Conservation (phyloP, 805 yeast genomes). For the Ogataea ganodermae region DNA sequence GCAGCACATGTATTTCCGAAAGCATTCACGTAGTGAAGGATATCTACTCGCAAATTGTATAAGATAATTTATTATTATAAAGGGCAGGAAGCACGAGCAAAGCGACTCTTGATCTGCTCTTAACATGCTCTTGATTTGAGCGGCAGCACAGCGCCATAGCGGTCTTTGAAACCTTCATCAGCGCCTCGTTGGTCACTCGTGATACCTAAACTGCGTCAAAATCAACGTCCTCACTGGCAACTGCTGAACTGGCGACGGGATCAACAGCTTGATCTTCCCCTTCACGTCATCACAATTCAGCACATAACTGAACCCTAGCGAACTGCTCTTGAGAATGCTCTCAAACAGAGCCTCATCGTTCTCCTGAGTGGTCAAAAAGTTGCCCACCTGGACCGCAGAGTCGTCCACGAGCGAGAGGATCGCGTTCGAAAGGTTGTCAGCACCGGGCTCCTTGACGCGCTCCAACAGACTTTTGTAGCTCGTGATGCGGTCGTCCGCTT, state of each 20-base stretch:
- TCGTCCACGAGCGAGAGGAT: conserved; percentile 46
- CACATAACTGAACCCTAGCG: conserved; percentile 78
- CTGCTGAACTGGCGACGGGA: conserved; percentile 82
- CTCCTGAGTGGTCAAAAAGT: conserved; percentile 36
- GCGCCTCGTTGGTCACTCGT: conserved; percentile 51
- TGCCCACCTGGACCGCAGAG: conserved; percentile 29
- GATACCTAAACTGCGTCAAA: conserved; percentile 77
- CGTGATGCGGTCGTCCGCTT: conserved; percentile 9
- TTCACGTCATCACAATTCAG: conserved; percentile 64
- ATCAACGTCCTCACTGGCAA: conserved; percentile 75
- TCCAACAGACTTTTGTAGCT: conserved; percentile 24
- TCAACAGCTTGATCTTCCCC: conserved; percentile 64
- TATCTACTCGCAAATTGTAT: too few relatives aligned
- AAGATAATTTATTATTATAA: too few relatives aligned
- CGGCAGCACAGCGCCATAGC: too few relatives aligned
- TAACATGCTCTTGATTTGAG: neutral
- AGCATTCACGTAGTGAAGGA: too few relatives aligned
- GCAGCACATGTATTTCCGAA: too few relatives aligned
- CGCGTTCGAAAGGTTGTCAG: conserved; percentile 69
- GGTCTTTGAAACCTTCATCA: neutral
- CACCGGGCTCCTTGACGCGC: conserved; percentile 43
- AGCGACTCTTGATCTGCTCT: neutral
- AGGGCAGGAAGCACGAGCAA: too few relatives aligned
- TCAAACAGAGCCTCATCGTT: conserved; percentile 36
- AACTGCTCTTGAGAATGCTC: conserved; percentile 30